These are phyloP conservation scores for Prunus davidiana DNA, from an alignment of 306 rosid genomes.

Conservation along the genomic window DNA sequence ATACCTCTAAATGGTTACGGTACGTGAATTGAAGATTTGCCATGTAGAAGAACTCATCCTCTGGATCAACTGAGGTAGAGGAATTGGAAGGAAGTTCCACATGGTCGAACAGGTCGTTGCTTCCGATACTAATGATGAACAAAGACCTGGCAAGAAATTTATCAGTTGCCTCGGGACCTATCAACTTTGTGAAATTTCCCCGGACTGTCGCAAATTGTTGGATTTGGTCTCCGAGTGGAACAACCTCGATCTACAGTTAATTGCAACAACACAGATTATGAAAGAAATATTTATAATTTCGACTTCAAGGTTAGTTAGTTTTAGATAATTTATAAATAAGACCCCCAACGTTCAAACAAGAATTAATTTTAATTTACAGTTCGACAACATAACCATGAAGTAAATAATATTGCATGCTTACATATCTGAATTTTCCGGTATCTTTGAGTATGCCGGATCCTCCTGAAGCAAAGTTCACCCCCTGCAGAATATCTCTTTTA, in stretches of 20 bases:
- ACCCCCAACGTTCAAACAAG: no score
- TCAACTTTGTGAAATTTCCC: constrained; percentile 11
- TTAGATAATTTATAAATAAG: no score
- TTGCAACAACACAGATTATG: background rate
- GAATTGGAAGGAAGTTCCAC: background rate
- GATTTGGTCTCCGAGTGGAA: constrained; percentile 36
- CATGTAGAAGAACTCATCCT: background rate
- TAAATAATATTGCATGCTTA: background rate
- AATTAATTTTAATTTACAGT: no score
- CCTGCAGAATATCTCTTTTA: constrained; percentile 25
- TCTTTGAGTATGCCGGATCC: constrained; percentile 43
- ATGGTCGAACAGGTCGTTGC: constrained; percentile 41
- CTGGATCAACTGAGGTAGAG: background rate
- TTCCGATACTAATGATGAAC: constrained; percentile 46
- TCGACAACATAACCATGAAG: no score
- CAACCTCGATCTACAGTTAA: constrained; percentile 36
- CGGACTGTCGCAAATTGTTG: constrained; percentile 36
- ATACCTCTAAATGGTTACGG: constrained; percentile 27
- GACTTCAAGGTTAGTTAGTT: background rate
- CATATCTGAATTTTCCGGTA: constrained; percentile 35
- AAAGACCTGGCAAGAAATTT: constrained; percentile 28
- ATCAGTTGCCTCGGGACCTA: constrained; percentile 17
- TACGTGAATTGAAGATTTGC: constrained; percentile 9
- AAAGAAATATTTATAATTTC: background rate
- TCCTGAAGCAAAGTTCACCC: constrained; percentile 53